Evolutionary conservation across 768 basidiomycete species (phyloP).

Genomic region (Tulasnella sp.): DNA sequence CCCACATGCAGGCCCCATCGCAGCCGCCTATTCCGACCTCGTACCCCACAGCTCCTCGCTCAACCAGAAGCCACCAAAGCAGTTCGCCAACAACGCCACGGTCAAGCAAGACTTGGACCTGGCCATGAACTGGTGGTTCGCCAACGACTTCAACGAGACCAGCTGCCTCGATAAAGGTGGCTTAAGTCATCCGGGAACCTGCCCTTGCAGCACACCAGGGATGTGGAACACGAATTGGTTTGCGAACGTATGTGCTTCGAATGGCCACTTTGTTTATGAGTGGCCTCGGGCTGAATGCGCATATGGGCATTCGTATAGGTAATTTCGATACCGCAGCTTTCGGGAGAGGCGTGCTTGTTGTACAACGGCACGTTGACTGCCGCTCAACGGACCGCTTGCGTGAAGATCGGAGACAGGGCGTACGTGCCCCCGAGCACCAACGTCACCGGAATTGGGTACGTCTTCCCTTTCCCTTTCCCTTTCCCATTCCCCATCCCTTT

Average conservation of each 20-base stretch:
- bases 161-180: slow-evolving; percentile 35
- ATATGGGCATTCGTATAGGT: neutral
- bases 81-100: slow-evolving; percentile 23
- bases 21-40: slow-evolving; percentile 25
- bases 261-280: neutral
- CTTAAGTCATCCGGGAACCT: neutral
- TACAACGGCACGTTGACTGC: slow-evolving; percentile 29
- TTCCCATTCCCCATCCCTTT: neutral
- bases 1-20: slow-evolving; percentile 17
- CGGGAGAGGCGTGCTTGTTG: slow-evolving; percentile 32
- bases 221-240: slow-evolving; percentile 37
- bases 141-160: slow-evolving; percentile 30
- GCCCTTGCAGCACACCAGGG: slow-evolving; percentile 35
- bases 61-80: slow-evolving; percentile 20
- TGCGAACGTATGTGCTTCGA: neutral
- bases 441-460: slow-evolving; percentile 21
- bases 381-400: slow-evolving; percentile 25
- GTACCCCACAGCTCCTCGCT: slow-evolving; percentile 21
- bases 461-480: neutral
- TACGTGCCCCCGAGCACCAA: neutral
- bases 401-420: slow-evolving; percentile 27
- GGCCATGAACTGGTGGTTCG: slow-evolving; percentile 37
- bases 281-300: neutral
- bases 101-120: slow-evolving; percentile 19
- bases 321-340: slow-evolving; percentile 31